A percentile compares a stretch with the other conserved stretches of the same genome.
phyloP scores from a whole-genome alignment of 257 asterid species.

The Avicennia marina region DNA sequence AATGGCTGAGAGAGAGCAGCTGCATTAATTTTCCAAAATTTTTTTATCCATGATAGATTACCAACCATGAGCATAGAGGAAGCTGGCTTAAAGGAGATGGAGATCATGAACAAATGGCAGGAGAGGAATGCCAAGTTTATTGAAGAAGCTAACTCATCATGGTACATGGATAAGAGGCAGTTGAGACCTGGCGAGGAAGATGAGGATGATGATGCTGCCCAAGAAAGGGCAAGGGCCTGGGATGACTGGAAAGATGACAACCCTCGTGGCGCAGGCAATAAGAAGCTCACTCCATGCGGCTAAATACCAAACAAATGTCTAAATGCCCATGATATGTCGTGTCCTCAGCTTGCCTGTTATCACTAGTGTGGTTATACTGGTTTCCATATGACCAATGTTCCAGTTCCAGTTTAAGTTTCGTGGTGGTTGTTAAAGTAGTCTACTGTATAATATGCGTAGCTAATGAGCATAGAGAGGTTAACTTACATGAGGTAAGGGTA shows the following conservation, averaged over 20 bases:
- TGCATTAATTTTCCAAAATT: slow-evolving; percentile 1
- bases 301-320: too few relatives aligned
- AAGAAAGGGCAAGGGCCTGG: slow-evolving; percentile 92
- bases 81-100: slow-evolving; percentile 97
- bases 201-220: slow-evolving; percentile 81
- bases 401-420: too few relatives aligned
- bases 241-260: slow-evolving; percentile 99
- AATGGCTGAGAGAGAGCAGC: not conserved
- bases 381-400: too few relatives aligned
- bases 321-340: too few relatives aligned
- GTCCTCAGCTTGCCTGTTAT: too few relatives aligned
- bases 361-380: too few relatives aligned
- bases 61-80: slow-evolving; percentile 99
- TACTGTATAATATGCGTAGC: too few relatives aligned
- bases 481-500: too few relatives aligned
- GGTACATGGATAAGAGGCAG: slow-evolving; percentile 57
- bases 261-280: slow-evolving; percentile 97
- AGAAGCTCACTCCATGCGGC: slow-evolving; percentile 97
- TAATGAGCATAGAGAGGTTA: too few relatives aligned
- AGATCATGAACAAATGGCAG: slow-evolving; percentile 93
- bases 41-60: slow-evolving; percentile 33
- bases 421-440: too few relatives aligned
- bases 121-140: slow-evolving; percentile 61
- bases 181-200: slow-evolving; percentile 44
- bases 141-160: slow-evolving; percentile 93